Percentiles rank a stretch among this genome's conserved stretches.
Evolutionary conservation across 768 basidiomycete genomes (phyloP).

Genomic region (Suillus hirtellus): DNA sequence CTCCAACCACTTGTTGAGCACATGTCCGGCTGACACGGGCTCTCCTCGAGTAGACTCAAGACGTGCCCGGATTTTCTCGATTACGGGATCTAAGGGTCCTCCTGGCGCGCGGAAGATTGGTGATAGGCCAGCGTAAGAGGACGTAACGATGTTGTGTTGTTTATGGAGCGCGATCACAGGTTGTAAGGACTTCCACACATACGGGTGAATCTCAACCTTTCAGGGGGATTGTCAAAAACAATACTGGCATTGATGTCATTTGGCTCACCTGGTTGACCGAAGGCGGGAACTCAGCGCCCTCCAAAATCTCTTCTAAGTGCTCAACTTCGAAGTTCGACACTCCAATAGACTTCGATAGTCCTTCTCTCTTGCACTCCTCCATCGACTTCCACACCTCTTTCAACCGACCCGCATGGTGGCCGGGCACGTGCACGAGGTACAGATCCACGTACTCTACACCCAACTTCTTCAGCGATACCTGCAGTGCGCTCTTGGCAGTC

Average conservation of each 20-base stretch:
- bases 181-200: conserved; percentile 20
- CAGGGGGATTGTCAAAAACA: not conserved
- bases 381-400: conserved; percentile 41
- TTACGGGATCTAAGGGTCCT: conserved; percentile 27
- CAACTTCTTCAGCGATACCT: conserved; percentile 42
- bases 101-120: not conserved
- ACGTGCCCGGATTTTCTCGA: conserved; percentile 26
- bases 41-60: conserved; percentile 18
- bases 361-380: conserved; percentile 39
- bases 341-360: conserved; percentile 40
- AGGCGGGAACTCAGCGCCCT: conserved; percentile 40
- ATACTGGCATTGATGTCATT: no score
- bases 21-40: conserved; percentile 20
- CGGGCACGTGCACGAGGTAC: conserved; percentile 43
- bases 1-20: conserved; percentile 23
- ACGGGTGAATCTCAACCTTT: not conserved
- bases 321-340: conserved; percentile 47
- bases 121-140: conserved; percentile 34
- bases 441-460: conserved; percentile 19
- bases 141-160: conserved; percentile 20
- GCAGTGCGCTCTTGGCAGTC: conserved; percentile 34
- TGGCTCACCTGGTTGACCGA: conserved; percentile 47
- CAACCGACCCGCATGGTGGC: conserved; percentile 22
- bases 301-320: conserved; percentile 40
- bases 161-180: not conserved